A percentile compares a stretch with the other conserved stretches of the same genome.
phyloP scores from a whole-genome alignment of 768 basidiomycete species.

The Tubosaeta sp. region DNA sequence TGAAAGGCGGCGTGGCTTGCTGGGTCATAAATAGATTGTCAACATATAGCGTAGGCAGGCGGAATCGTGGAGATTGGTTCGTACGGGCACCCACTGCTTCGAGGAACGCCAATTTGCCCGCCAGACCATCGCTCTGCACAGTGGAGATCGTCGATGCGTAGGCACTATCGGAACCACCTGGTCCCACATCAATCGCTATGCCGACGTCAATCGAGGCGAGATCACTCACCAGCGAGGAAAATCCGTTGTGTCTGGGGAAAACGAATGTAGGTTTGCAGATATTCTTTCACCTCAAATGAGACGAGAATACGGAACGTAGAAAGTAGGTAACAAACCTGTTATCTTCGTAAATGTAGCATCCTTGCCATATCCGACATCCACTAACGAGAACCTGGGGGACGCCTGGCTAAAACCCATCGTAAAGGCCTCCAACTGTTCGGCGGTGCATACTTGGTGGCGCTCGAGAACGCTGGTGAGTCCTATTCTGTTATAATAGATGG shows the following conservation, averaged over 20 bases:
- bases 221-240: slow-evolving; percentile 60
- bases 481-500: slow-evolving; percentile 63
- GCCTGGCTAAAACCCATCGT: slow-evolving; percentile 68
- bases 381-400: slow-evolving; percentile 63
- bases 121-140: slow-evolving; percentile 57
- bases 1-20: slow-evolving; percentile 20
- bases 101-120: slow-evolving; percentile 64
- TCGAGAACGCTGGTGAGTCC: slow-evolving; percentile 50
- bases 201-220: not conserved
- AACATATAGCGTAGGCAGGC: slow-evolving; percentile 50
- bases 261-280: slow-evolving; percentile 63
- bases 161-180: slow-evolving; percentile 54
- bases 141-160: slow-evolving; percentile 55
- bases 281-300: slow-evolving; percentile 42
- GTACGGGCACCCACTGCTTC: slow-evolving; percentile 44
- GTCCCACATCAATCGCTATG: slow-evolving; percentile 2
- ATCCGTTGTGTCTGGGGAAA: slow-evolving; percentile 73
- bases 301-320: not conserved
- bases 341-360: slow-evolving; percentile 66
- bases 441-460: slow-evolving; percentile 51
- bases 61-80: slow-evolving; percentile 42
- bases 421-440: slow-evolving; percentile 69
- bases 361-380: slow-evolving; percentile 64
- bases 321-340: slow-evolving; percentile 44
- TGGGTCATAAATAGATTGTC: slow-evolving; percentile 45